Evolutionary conservation across 2,329 filamentous ascomycete genomes (phyloP).

Genomic region (Botrytis medusae): DNA sequence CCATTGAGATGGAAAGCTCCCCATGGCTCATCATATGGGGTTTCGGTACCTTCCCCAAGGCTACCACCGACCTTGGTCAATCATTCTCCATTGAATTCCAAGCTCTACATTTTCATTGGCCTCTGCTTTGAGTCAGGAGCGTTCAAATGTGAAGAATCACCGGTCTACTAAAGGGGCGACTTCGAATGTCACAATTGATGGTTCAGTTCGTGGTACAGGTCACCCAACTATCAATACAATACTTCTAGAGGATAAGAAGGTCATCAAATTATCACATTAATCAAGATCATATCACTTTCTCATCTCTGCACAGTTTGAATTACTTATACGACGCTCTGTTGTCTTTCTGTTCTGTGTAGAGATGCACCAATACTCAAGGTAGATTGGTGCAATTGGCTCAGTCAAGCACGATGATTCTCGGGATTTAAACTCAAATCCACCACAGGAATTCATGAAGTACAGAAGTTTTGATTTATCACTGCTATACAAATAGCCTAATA

Average conservation of each 20-base stretch:
- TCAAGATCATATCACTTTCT: too few species aligned
- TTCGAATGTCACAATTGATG: background rate
- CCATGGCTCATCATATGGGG: too few species aligned
- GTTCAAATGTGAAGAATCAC: background rate
- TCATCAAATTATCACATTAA: background rate
- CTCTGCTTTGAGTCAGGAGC: background rate
- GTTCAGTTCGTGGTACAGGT: background rate
- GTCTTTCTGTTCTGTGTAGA: too few species aligned
- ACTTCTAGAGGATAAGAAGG: background rate
- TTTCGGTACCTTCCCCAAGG: background rate
- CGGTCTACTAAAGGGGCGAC: background rate
- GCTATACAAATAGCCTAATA: background rate
- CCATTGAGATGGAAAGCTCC: background rate
- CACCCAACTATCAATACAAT: background rate
- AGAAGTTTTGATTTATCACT: background rate
- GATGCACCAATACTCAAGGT: background rate
- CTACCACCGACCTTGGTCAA: background rate
- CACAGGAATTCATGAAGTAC: background rate
- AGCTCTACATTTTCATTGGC: background rate
- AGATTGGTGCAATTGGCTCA: background rate
- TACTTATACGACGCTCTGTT: background rate
- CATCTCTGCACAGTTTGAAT: rapidly evolving
- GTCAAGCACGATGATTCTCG: background rate
- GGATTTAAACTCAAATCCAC: background rate
- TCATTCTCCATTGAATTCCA: background rate